Conservation (phyloP, 1,284 basidiomycete species). For the Puccinia triticina region DNA sequence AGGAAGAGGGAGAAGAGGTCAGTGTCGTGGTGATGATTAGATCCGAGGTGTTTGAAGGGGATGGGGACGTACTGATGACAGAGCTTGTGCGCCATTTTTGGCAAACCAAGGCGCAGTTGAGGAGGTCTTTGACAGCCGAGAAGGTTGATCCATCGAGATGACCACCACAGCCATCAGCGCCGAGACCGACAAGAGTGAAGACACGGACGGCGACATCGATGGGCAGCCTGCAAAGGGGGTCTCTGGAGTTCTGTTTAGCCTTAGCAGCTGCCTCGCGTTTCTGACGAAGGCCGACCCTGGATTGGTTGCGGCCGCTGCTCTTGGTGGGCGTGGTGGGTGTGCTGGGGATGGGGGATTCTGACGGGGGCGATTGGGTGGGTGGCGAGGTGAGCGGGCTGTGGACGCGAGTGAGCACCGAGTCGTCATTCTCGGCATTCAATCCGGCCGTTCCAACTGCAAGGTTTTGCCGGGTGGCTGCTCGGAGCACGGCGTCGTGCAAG, state of each 20-base stretch:
- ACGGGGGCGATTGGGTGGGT: not conserved
- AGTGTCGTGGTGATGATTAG: too few relatives aligned
- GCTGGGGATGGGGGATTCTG: constrained; percentile 4
- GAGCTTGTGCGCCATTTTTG: constrained; percentile 34
- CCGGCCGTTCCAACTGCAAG: not conserved
- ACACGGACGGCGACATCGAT: constrained; percentile 17
- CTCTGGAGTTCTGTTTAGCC: constrained; percentile 8
- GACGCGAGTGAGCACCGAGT: constrained; percentile 1
- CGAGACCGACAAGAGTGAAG: constrained; percentile 42
- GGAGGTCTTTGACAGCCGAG: constrained; percentile 36
- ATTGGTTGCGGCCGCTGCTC: not conserved
- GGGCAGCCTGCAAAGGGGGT: constrained; percentile 23
- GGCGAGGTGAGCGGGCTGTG: constrained; percentile 27
- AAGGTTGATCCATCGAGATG: constrained; percentile 30
- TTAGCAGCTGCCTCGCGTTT: constrained; percentile 2
- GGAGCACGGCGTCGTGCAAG: constrained; percentile 40
- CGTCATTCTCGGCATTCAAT: constrained; percentile 18
- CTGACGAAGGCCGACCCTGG: constrained; percentile 13
- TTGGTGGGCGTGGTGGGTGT: constrained; percentile 1
- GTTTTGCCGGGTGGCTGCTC: constrained; percentile 29
- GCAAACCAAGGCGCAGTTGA: constrained; percentile 39
- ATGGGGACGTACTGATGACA: constrained; percentile 9
- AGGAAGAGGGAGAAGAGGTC: too few relatives aligned
- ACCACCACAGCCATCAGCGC: constrained; percentile 32
- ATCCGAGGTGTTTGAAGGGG: not conserved